Percentiles rank a stretch among this genome's conserved stretches.
phyloP scores from a whole-genome alignment of 768 basidiomycete species.

The Lactifluus rugatus region DNA sequence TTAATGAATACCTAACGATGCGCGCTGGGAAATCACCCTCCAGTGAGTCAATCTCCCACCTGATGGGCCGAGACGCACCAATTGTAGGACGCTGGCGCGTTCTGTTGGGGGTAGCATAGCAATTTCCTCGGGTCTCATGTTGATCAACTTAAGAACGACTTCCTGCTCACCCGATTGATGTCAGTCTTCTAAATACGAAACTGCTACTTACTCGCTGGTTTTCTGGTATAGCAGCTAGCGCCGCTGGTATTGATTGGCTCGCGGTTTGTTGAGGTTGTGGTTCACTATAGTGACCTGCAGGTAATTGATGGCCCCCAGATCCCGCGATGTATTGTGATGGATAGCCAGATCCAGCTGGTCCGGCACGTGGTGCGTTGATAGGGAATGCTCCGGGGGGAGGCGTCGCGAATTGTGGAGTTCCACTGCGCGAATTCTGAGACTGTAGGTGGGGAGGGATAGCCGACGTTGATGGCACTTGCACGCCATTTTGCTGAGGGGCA shows the following conservation, averaged over 20 bases:
- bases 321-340: constrained; percentile 3
- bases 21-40: constrained; percentile 7
- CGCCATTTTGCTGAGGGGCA: constrained; percentile 22
- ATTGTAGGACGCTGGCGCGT: constrained; percentile 67
- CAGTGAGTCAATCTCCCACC: neutral
- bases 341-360: constrained; percentile 10
- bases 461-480: constrained; percentile 21
- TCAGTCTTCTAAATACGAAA: neutral
- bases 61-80: constrained; percentile 41
- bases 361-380: neutral
- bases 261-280: constrained; percentile 15
- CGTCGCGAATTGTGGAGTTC: constrained; percentile 12
- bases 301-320: neutral
- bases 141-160: constrained; percentile 68
- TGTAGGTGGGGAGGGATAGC: constrained; percentile 25
- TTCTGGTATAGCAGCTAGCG: constrained; percentile 52
- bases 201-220: constrained; percentile 48
- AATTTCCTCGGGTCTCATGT: constrained; percentile 82
- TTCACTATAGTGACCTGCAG: neutral
- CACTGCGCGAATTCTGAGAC: constrained; percentile 24
- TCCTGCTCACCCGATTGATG: constrained; percentile 32
- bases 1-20: constrained; percentile 16
- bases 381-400: constrained; percentile 1
- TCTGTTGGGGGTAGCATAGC: constrained; percentile 63
- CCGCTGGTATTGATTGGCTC: constrained; percentile 33